Conservation (phyloP, 2,329 filamentous ascomycete genomes). For the Diplocarpon rosae region DNA sequence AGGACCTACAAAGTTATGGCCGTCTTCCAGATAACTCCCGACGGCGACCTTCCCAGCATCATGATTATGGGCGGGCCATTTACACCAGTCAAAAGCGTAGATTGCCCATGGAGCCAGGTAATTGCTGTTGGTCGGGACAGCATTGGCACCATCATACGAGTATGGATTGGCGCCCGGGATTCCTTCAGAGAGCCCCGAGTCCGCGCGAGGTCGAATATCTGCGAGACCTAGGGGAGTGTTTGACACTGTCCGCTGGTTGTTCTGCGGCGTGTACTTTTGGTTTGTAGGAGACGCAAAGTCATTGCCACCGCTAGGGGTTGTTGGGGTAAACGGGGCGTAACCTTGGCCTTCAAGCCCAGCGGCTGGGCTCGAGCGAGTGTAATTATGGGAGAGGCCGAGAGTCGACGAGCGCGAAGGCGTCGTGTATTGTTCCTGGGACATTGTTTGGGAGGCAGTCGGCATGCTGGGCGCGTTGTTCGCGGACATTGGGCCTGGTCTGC, state of each 20-base stretch:
- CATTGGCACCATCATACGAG: conserved; percentile 55
- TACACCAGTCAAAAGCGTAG: conserved; percentile 98
- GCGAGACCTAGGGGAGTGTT: conserved; percentile 85
- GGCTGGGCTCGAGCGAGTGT: conserved; percentile 77
- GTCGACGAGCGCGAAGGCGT: conserved; percentile 56
- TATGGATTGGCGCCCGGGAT: conserved; percentile 45
- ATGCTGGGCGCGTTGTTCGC: conserved; percentile 47
- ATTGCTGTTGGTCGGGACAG: conserved; percentile 69
- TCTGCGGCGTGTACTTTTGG: conserved; percentile 44
- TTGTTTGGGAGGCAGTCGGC: conserved; percentile 42
- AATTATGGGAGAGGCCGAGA: conserved; percentile 57
- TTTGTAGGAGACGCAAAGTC: conserved; percentile 50
- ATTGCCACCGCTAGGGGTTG: conserved; percentile 45
- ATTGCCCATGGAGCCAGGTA: conserved; percentile 91
- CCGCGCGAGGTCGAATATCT: conserved; percentile 79
- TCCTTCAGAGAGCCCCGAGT: conserved; percentile 68
- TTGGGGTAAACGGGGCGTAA: conserved; percentile 47
- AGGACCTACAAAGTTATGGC: conserved; percentile 79
- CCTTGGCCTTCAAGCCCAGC: conserved; percentile 42
- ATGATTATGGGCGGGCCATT: conserved; percentile 75
- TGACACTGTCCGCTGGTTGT: conserved; percentile 52
- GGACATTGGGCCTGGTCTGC: conserved; percentile 41
- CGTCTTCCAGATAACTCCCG: conserved; percentile 93
- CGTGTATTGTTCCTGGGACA: conserved; percentile 45
- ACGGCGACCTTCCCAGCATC: conserved; percentile 87